A percentile compares a stretch with the other conserved stretches of the same genome.
Evolutionary conservation across 163 green algal genomes (phyloP).

Genomic region (Chlorella variabilis): DNA sequence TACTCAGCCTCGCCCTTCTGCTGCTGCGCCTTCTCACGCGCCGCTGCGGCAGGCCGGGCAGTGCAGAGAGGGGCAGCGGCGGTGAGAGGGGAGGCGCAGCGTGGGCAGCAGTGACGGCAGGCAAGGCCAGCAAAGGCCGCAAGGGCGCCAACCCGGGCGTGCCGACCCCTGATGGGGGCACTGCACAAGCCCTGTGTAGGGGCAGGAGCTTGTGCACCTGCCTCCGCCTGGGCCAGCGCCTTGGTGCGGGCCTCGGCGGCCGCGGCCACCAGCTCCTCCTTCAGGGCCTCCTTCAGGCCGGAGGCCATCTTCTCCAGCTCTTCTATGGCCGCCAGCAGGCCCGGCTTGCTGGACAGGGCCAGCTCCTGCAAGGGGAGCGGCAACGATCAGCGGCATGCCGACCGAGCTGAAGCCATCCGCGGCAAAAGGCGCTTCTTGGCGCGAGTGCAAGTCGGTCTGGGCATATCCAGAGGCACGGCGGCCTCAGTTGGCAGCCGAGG

Average conservation of each 20-base stretch:
- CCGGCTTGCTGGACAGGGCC: conserved; percentile 40
- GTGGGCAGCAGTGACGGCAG: too few species aligned
- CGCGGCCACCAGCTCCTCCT: conserved; percentile 33
- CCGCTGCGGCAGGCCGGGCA: too few species aligned
- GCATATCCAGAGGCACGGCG: too few species aligned
- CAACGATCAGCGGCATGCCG: background rate
- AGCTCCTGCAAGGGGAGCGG: conserved; percentile 41
- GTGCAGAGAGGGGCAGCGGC: too few species aligned
- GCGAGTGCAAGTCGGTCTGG: background rate
- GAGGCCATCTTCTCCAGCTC: conserved; percentile 59
- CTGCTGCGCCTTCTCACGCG: background rate
- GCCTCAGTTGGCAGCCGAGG: too few species aligned
- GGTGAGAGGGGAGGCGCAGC: too few species aligned
- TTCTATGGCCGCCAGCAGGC: conserved; percentile 49
- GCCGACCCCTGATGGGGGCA: too few species aligned
- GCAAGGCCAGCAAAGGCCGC: too few species aligned
- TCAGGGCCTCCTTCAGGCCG: conserved; percentile 40
- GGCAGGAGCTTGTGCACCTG: background rate
- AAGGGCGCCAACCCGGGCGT: too few species aligned
- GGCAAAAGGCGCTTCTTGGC: too few species aligned
- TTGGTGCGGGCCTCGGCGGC: conserved; percentile 1
- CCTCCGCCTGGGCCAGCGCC: conserved; percentile 25
- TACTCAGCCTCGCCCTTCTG: conserved; percentile 46
- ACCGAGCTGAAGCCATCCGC: too few species aligned
- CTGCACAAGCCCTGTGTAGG: too few species aligned